Evolutionary conservation across 345 rosid species (phyloP), one percentile per base, ranked within the genome.

Genomic region (Lepidium sativum): DNA sequence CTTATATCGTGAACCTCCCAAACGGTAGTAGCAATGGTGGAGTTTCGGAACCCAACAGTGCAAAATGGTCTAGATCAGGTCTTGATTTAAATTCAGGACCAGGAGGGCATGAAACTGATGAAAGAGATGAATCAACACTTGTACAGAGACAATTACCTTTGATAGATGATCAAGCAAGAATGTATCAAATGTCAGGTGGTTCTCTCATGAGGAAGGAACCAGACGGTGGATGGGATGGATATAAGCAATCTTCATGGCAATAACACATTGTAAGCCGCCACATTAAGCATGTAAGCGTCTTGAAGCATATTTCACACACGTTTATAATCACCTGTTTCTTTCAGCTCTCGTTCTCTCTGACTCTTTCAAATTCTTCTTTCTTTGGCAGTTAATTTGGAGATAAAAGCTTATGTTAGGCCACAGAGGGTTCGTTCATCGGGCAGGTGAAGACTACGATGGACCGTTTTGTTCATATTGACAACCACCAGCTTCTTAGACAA

Each of bases 21-120:
- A 92, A 83, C 60, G 68, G 83, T 68, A 73, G 78, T 49, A 72
- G 69, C 68, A 81, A 58, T 56, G 47, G 78, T 65, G 77, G 74
- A 44, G 68, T 66, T 18, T 33, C 40, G 6, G 76, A 72, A 6
- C 48, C 18, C 34, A 90, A 81, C 40, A 77, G 74, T 68, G 80
- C 80, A 69, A 88, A 84, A 72, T 85, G 92, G 96, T 83, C 60
- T 55, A 80, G 95, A 62, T 65, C 79, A 48, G 80, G 80, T n/a
- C 77, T 94, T 34, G 99, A 94, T 66, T 80, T 94, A 17, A 94
- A 94, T 67, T 74, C 95, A 0, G 99, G 99, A 43, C 99, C 99
- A 20, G 82, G 82, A 64, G 85, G 77, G 21, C 76, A 73, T 1
- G 97, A 89, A 8, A 44, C 65, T 37, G 97, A 94, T 52, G 83